Percentiles rank a stretch among this genome's conserved stretches.
phyloP scores from a whole-genome alignment of 2,329 filamentous ascomycete genomes.

The Pseudogymnoascus sp. region DNA sequence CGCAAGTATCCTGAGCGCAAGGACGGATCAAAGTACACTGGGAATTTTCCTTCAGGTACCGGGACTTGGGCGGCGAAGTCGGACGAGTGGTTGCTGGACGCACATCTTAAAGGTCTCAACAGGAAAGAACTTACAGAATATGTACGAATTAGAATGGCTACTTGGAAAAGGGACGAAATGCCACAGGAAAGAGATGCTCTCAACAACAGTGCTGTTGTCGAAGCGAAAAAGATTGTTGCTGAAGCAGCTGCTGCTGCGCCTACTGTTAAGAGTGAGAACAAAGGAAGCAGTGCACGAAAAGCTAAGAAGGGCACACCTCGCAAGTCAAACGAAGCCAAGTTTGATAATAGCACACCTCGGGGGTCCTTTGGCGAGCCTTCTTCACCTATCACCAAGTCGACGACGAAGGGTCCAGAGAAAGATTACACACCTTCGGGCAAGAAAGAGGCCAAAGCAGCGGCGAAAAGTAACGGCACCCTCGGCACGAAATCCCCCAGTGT shows the following conservation, averaged over 20 bases:
- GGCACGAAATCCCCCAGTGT: slow-evolving; percentile 20
- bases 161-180: slow-evolving; percentile 22
- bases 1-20: slow-evolving; percentile 45
- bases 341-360: not conserved
- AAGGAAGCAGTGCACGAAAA: not conserved
- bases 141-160: slow-evolving; percentile 41
- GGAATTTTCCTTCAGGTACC: slow-evolving; percentile 44
- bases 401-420: not conserved
- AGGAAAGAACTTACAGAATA: slow-evolving; percentile 54
- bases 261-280: not conserved
- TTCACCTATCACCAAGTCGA: not conserved
- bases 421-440: not conserved
- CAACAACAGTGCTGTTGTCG: slow-evolving; percentile 19
- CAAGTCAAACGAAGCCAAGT: not conserved
- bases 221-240: slow-evolving; percentile 20
- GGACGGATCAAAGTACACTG: slow-evolving; percentile 37
- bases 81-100: slow-evolving; percentile 49
- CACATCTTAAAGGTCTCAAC: slow-evolving; percentile 46
- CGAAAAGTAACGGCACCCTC: slow-evolving; percentile 1
- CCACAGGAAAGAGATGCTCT: slow-evolving; percentile 18
- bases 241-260: slow-evolving; percentile 14
- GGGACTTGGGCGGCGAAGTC: slow-evolving; percentile 59
- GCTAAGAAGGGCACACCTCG: not conserved
- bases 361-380: not conserved
- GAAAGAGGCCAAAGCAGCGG: not conserved